Conservation (phyloP, 192 early-diverging fungal genomes). For the Globomyces pollinis-pini region DNA sequence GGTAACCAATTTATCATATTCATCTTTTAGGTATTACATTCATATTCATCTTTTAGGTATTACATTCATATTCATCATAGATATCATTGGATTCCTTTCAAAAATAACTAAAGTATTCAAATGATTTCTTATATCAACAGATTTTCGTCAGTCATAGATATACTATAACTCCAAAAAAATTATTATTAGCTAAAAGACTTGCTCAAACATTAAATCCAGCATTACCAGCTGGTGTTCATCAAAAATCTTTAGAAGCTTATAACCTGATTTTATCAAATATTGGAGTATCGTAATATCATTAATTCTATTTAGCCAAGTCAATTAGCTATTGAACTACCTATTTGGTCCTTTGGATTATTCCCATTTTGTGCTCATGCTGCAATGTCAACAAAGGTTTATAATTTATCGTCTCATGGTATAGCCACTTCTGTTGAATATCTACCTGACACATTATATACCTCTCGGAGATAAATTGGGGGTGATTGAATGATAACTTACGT, state of each 20-base stretch:
- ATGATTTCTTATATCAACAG: too few relatives aligned
- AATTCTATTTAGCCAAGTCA: background rate
- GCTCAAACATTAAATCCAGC: constrained; percentile 94
- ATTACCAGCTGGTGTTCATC: constrained; percentile 89
- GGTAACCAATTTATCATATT: too few relatives aligned
- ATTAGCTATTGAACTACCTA: constrained; percentile 66
- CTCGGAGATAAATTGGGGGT: constrained; percentile 60
- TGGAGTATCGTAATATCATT: constrained; percentile 23
- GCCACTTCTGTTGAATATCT: constrained; percentile 71
- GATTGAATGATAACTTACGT: too few relatives aligned
- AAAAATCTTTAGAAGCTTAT: constrained; percentile 87
- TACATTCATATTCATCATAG: too few relatives aligned
- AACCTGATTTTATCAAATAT: constrained; percentile 65
- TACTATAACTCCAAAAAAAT: constrained; percentile 70
- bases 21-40: too few relatives aligned
- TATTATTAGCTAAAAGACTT: constrained; percentile 79
- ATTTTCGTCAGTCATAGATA: too few relatives aligned
- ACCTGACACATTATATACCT: constrained; percentile 69
- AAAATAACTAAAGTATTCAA: background rate
- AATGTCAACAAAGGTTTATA: too few relatives aligned
- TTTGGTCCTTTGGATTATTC: constrained; percentile 86
- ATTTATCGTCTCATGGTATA: constrained; percentile 75
- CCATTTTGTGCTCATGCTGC: constrained; percentile 84
- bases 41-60: too few relatives aligned
- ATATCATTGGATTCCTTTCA: constrained; percentile 4